Evolutionary conservation across 2,329 filamentous ascomycete species (phyloP).

Genomic region (Fusarium concolor): DNA sequence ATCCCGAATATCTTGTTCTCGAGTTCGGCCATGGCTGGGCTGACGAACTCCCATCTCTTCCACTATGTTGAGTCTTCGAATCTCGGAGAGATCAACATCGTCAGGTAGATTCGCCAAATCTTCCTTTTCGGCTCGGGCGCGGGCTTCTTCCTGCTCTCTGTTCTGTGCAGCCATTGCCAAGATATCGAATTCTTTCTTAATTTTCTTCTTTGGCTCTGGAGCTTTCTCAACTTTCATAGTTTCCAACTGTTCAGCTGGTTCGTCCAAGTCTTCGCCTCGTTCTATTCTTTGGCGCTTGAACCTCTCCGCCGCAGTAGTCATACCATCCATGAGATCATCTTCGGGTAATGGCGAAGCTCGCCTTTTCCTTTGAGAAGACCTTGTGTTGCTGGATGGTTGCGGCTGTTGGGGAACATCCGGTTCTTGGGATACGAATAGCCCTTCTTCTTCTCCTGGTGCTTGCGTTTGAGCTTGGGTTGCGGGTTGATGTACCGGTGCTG

Average conservation of each 20-base stretch:
- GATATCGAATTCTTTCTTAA: conserved; percentile 74
- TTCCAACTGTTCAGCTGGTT: conserved; percentile 45
- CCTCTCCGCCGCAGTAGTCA: conserved; percentile 80
- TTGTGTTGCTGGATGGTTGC: conserved; percentile 34
- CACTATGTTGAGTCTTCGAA: conserved; percentile 79
- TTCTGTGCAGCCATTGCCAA: conserved; percentile 72
- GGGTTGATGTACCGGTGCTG: conserved; percentile 7
- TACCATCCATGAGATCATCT: conserved; percentile 73
- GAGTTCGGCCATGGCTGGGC: conserved; percentile 46
- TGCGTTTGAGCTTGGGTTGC: neutral
- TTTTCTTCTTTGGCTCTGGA: conserved; percentile 57
- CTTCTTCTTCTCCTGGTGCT: conserved; percentile 49
- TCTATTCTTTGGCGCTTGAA: conserved; percentile 82
- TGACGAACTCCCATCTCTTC: conserved; percentile 77
- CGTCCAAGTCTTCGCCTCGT: conserved; percentile 61
- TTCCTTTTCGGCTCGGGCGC: conserved; percentile 64
- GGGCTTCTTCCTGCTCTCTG: conserved; percentile 75
- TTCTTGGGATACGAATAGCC: conserved; percentile 69
- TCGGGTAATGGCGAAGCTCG: conserved; percentile 56
- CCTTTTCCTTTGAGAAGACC: conserved; percentile 59
- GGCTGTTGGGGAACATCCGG: conserved; percentile 40
- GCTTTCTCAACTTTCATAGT: conserved; percentile 26
- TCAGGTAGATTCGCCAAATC: conserved; percentile 64
- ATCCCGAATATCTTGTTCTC: conserved; percentile 63
- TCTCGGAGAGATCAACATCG: conserved; percentile 77